Evolutionary conservation across 2,329 filamentous ascomycete species (phyloP), one percentile per base, ranked within the genome.

Genomic region (Aspergillus brasiliensis): DNA sequence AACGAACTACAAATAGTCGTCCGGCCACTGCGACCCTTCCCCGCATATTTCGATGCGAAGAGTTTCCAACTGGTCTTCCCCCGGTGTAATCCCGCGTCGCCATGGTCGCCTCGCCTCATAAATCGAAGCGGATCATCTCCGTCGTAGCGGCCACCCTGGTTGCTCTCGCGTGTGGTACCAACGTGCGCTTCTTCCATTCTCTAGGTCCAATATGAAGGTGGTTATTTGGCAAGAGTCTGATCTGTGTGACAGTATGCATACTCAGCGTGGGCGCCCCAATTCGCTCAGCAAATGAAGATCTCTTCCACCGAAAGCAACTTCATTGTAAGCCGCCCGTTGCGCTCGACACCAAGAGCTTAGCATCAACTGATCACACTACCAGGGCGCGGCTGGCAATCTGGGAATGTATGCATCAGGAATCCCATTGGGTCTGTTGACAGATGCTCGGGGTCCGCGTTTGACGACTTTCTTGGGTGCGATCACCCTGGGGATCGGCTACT

Each of bases 191-290:
- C 19, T 21, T 23, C 54, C 44, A 52, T 34, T 58, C 49, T 55
- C 31, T 64, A 57, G 58, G 48, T 54, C 15, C 46, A 42, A 31
- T 51, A 19, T 37, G 37, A 13, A 23, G 17, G 49, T 34, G n/a
- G 23, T 4, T n/a, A 27, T 19, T 8, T 53, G 17, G 52, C 49
- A 51, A 34, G 55, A 44, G 51, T 42, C 63, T 69, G 31, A 71
- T 49, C 44, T 51, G 75, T 61, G 54, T 61, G 54, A 52, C 72
- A 97, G 92, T 98, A 99, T 86, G 94, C 93, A 73, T 99, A 97
- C 78, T 97, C 92, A 57, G 94, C 94, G 77, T 99, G 95, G 93
- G 92, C 91, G 13, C 95, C 95, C 19, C 93, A 97, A 78, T 97
- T 97, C 73, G 92, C 93, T 52, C 88, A 96, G 71, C 88, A 86